phyloP scores from a whole-genome alignment of 768 basidiomycete species.

The Agaricus subrufescens region DNA sequence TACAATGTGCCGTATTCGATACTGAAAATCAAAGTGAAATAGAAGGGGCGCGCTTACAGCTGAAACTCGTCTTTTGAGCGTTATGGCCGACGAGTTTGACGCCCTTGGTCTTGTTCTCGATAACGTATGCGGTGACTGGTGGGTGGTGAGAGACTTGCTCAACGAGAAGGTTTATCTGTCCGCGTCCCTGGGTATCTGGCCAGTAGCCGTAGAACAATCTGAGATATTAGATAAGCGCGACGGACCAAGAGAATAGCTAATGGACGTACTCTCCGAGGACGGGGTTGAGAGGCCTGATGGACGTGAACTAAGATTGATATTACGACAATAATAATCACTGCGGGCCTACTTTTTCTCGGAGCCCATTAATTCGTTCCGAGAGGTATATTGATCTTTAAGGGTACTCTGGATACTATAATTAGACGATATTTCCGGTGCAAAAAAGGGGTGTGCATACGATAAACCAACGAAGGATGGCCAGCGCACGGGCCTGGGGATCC shows the following conservation, averaged over 20 bases:
- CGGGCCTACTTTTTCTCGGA: conserved; percentile 30
- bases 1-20: conserved; percentile 14
- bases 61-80: conserved; percentile 95
- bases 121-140: conserved; percentile 82
- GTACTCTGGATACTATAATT: conserved; percentile 52
- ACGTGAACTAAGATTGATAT: conserved; percentile 3
- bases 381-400: conserved; percentile 92
- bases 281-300: conserved; percentile 83
- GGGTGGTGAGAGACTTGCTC: conserved; percentile 98
- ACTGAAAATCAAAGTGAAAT: not conserved
- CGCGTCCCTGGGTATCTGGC: conserved; percentile 71
- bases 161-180: conserved; percentile 79
- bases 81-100: conserved; percentile 80
- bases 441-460: conserved; percentile 49
- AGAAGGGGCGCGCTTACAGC: conserved; percentile 36
- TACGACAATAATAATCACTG: not conserved
- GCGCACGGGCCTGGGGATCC: conserved; percentile 59
- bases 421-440: not conserved
- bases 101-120: conserved; percentile 76
- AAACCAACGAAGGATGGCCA: conserved; percentile 93
- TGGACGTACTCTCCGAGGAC: conserved; percentile 82
- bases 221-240: not conserved
- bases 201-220: conserved; percentile 87
- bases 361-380: conserved; percentile 91
- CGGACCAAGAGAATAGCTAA: not conserved